Conservation (phyloP, 2,329 filamentous ascomycete species). For the Penicillium sp. region DNA sequence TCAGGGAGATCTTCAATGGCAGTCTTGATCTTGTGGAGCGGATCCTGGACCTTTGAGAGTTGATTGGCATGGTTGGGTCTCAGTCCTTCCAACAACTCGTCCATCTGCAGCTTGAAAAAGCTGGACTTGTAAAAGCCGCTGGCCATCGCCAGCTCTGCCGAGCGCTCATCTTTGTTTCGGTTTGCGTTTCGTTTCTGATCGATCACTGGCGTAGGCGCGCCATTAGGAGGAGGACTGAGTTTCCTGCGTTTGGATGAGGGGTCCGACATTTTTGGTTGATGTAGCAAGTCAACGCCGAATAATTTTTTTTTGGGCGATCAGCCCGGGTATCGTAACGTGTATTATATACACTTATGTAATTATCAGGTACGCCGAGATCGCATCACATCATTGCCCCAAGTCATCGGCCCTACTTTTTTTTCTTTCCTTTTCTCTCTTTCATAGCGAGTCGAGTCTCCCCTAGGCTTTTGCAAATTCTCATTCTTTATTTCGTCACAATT, state of each 20-base stretch:
- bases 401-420: background rate
- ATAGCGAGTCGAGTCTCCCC: background rate
- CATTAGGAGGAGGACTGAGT: conserved; percentile 40
- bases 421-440: background rate
- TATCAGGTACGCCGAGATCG: conserved; percentile 25
- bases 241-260: conserved; percentile 50
- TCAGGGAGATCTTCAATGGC: conserved; percentile 60
- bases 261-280: conserved; percentile 31
- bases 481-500: conserved; percentile 1
- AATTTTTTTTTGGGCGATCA: conserved; percentile 20
- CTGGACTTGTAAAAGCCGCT: conserved; percentile 65
- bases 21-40: conserved; percentile 57
- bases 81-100: conserved; percentile 62
- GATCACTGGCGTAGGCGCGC: conserved; percentile 31
- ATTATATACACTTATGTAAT: conserved; percentile 15
- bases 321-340: conserved; percentile 10
- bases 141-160: conserved; percentile 39
- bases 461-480: background rate
- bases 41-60: conserved; percentile 55
- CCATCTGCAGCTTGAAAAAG: conserved; percentile 68
- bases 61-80: conserved; percentile 61
- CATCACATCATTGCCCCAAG: conserved; percentile 12
- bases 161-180: conserved; percentile 27
- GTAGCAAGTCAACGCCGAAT: conserved; percentile 10
- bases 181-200: conserved; percentile 21